Base-by-base conservation (phyloP, 805 yeast genomes). In the Saccharomyces kudriavzevii region DNA sequence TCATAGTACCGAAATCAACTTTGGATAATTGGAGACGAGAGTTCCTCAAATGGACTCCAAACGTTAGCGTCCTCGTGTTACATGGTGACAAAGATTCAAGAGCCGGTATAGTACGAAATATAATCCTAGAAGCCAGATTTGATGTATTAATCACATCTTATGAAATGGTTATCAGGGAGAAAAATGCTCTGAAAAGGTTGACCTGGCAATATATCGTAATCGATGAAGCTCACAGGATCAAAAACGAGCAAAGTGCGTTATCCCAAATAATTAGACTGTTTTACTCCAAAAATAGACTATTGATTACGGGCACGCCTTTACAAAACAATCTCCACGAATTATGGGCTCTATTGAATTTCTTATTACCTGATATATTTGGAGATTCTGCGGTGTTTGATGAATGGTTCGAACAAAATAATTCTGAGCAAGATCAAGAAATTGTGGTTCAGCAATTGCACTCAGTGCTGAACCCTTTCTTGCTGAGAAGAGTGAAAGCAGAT, bases 161-260 rank as follows among this genome's bases (percentile, higher is more conserved):
- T 68, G 98, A 92, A 66, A 88, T 90, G 85, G 94, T 94, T 22
- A 83, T 92, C 49, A 81, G 95, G 55, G 99, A 92, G 67, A 92
- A 92, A 68, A 66, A 87, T 17, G 80, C 81, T 47, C 75, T 94
- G 61, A 87, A 87, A 62, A 89, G 87, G 67, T 73, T 92, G 54
- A 84, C 86, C 50, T 92, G 98, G 98, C 91, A 91, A 70, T 92
- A 92, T 68, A 84, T 94, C 53, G 79, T 94, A 22, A 89, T 92
- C 51, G 99, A 92, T 73, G 97, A 91, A 70, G 98, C 98, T 2
- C 99, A 92, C 70, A 81, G 98, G 67, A 92, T 92, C 67, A 92
- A 92, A 67, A 94, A 94, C 68, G 98, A 94, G 66, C 95, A 89
- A 64, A 85, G 95, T 59, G 84, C 94, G 40, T 75, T 92, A 50